Base-by-base conservation (phyloP, 1,284 basidiomycete species). In the Puccinia triticina region DNA sequence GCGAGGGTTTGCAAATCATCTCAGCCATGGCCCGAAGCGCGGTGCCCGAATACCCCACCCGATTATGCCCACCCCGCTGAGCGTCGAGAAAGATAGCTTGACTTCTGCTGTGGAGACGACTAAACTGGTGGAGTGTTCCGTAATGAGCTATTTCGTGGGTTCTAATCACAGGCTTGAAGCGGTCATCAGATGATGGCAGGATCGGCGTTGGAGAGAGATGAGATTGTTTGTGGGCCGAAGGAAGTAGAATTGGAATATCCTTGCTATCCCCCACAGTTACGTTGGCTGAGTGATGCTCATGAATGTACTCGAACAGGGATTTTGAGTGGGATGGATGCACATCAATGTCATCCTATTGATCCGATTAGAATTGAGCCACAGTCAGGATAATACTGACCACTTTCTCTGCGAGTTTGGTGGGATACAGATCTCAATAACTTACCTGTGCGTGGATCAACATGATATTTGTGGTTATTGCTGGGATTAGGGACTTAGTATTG, bases 311-410 rank as follows among this genome's bases (percentile, higher is more conserved):
- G 37, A 80, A 80, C 14, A 80, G 40, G 26, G 21, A n/a, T 59
- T 80, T 53, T 18, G 77, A 80, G 69, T 80, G 77, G 34, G 67
- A 71, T 43, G 37, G 48, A 59, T 69, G 34, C 23, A 80, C 64
- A 48, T 80, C 77, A 29, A 71, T 61, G 40, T 80, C 77, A 43
- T 80, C 67, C 77, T 80, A 26, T 57, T 75, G 32, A 69, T 69
- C 26, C 16, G 16, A 40, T 43, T 16, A 67, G 26, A 67, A 67
- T 2, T 11, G 29, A 29, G 2, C 18, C 23, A n/a, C 10, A 46
- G 67, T 69, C 32, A 48, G 40, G 18, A 46, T 46, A 18, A 37
- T 26, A 32, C 18, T 12, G 4, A 18, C 26, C 59, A 18, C 26
- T 64, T 32, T 14, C n/a, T 12, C 29, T 46, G 29, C 18, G 48